Conservation (phyloP, 2,329 filamentous ascomycete species). For the Fusarium tricinctum region DNA sequence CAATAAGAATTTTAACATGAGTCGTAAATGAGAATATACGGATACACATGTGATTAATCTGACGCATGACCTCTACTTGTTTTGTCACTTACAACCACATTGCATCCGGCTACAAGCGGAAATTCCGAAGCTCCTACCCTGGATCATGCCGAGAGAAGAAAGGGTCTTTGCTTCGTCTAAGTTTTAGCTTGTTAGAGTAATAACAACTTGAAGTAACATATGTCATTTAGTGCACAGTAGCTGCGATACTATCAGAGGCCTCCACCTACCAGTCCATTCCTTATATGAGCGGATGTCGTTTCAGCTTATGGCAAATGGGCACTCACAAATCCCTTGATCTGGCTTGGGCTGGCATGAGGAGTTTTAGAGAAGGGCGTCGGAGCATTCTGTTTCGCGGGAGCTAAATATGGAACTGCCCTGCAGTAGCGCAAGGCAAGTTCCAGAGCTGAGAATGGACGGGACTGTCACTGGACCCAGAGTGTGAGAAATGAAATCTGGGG, state of each 20-base stretch:
- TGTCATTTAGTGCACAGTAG: neutral
- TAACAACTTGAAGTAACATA: neutral
- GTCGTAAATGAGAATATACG: neutral
- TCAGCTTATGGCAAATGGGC: constrained; percentile 1
- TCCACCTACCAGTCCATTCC: neutral
- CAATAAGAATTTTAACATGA: neutral
- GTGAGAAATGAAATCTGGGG: constrained; percentile 29
- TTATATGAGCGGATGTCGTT: constrained; percentile 8
- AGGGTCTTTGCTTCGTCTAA: constrained; percentile 19
- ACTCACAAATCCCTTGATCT: neutral
- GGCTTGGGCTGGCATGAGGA: constrained; percentile 2
- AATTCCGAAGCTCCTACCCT: neutral
- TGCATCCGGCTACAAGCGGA: neutral
- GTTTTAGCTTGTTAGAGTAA: neutral
- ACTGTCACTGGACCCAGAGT: constrained; percentile 15
- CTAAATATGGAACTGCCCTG: constrained; percentile 45
- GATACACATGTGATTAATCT: constrained; percentile 16
- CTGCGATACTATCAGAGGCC: constrained; percentile 8
- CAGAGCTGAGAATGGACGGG: neutral
- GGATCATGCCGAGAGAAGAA: neutral
- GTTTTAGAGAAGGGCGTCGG: constrained; percentile 22
- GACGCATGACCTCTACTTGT: constrained; percentile 13
- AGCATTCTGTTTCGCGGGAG: constrained; percentile 33
- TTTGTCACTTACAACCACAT: constrained; percentile 7
- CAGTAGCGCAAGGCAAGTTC: constrained; percentile 38